Conservation (phyloP, 2,329 filamentous ascomycete genomes). For the Lasiodiplodia theobromae region DNA sequence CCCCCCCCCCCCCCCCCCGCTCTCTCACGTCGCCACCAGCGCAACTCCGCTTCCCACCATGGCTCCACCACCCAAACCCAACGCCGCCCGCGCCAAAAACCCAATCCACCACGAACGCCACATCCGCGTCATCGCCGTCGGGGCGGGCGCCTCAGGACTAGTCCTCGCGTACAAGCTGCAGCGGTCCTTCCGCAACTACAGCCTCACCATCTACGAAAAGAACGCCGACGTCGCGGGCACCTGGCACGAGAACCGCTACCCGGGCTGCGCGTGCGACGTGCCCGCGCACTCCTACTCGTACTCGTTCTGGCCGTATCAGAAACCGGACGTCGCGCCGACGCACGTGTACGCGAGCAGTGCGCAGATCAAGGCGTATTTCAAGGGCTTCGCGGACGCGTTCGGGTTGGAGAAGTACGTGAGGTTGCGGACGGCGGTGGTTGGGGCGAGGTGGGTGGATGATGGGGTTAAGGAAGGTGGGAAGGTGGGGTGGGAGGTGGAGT, state of each 20-base stretch:
- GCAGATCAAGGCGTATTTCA: conserved; percentile 55
- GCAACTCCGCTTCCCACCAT: not conserved
- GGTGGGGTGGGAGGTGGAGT: not conserved
- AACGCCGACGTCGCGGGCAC: conserved; percentile 57
- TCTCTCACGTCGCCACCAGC: not conserved
- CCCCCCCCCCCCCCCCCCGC: no score
- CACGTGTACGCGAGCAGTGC: conserved; percentile 52
- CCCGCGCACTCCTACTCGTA: conserved; percentile 61
- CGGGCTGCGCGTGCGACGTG: conserved; percentile 53
- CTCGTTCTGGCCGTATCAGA: conserved; percentile 56
- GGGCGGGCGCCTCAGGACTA: conserved; percentile 58
- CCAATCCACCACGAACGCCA: conserved; percentile 47
- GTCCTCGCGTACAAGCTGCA: conserved; percentile 58
- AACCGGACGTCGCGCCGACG: conserved; percentile 49
- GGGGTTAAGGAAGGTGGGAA: not conserved
- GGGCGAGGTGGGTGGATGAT: conserved; percentile 41
- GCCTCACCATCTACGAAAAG: conserved; percentile 56
- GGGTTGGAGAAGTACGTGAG: conserved; percentile 47
- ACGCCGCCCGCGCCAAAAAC: conserved; percentile 35
- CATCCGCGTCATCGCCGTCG: conserved; percentile 52
- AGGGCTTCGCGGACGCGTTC: conserved; percentile 51
- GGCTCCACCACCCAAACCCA: not conserved
- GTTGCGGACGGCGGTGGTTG: conserved; percentile 42
- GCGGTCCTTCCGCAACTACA: conserved; percentile 53
- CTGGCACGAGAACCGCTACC: conserved; percentile 60